These are phyloP conservation scores for Oxyria digyna DNA, from an alignment of 148 eudicot species.

Conservation along the genomic window DNA sequence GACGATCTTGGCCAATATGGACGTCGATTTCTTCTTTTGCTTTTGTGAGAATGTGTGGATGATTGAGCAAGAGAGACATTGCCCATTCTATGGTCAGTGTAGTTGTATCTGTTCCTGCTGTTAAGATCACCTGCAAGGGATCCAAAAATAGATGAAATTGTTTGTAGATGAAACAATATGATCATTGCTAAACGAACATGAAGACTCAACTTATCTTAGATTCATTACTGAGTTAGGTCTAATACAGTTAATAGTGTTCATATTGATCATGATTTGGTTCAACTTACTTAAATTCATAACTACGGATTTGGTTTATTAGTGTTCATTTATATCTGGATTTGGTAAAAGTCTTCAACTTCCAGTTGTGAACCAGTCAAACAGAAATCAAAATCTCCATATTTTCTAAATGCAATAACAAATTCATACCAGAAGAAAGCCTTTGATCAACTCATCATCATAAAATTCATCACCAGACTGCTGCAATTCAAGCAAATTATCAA, in stretches of 20 bases:
- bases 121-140: slow-evolving; percentile 3
- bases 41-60: slow-evolving; percentile 3
- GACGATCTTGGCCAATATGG: not conserved
- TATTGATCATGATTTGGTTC: too few relatives aligned
- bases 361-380: too few relatives aligned
- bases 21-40: slow-evolving; percentile 8
- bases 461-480: slow-evolving; percentile 11
- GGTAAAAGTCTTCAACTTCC: too few relatives aligned
- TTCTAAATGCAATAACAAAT: not conserved
- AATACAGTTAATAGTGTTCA: too few relatives aligned
- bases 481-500: slow-evolving; percentile 14
- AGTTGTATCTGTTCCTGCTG: slow-evolving; percentile 13
- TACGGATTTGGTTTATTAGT: too few relatives aligned
- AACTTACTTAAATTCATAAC: too few relatives aligned
- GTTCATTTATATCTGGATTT: too few relatives aligned
- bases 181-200: not conserved
- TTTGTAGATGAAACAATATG: not conserved
- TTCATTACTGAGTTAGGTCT: too few relatives aligned
- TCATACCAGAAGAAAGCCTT: slow-evolving; percentile 12
- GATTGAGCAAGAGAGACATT: slow-evolving; percentile 16
- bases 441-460: slow-evolving; percentile 13
- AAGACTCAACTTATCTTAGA: too few relatives aligned
- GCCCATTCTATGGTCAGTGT: slow-evolving; percentile 15
- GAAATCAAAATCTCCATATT: too few relatives aligned
- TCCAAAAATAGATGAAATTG: not conserved